Conservation (phyloP, 2,329 filamentous ascomycete species). For the Microascus cirrosus region DNA sequence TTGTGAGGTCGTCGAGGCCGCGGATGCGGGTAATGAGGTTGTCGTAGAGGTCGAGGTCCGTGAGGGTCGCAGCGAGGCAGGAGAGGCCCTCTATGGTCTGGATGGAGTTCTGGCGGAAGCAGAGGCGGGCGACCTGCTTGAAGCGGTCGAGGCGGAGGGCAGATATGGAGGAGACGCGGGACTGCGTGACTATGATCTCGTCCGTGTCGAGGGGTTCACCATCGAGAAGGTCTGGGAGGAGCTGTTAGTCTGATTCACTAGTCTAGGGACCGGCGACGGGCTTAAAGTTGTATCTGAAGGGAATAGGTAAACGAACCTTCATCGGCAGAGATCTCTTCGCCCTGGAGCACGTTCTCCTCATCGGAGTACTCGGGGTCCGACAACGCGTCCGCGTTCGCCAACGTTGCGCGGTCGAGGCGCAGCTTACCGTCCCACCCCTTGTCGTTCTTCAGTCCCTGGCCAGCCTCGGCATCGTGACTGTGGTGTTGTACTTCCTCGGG, state of each 20-base stretch:
- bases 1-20: constrained; percentile 65
- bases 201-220: constrained; percentile 50
- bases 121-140: constrained; percentile 62
- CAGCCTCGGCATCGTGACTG: constrained; percentile 26
- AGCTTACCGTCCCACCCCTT: constrained; percentile 80
- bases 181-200: constrained; percentile 86
- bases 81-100: constrained; percentile 66
- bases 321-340: constrained; percentile 69
- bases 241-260: constrained; percentile 2
- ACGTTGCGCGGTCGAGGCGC: constrained; percentile 49
- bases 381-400: constrained; percentile 71
- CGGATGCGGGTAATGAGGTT: constrained; percentile 84
- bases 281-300: background rate
- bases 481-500: constrained; percentile 13
- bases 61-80: constrained; percentile 51
- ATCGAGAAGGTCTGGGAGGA: constrained; percentile 42
- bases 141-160: constrained; percentile 79
- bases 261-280: background rate
- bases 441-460: constrained; percentile 42
- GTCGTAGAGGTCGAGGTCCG: constrained; percentile 91
- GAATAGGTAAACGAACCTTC: constrained; percentile 46
- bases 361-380: constrained; percentile 80
- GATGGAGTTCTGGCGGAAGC: constrained; percentile 88
- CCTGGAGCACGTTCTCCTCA: constrained; percentile 54
- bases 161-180: constrained; percentile 67